Evolutionary conservation across 306 rosid genomes (phyloP).

Genomic region (Begonia fuchsioides): DNA sequence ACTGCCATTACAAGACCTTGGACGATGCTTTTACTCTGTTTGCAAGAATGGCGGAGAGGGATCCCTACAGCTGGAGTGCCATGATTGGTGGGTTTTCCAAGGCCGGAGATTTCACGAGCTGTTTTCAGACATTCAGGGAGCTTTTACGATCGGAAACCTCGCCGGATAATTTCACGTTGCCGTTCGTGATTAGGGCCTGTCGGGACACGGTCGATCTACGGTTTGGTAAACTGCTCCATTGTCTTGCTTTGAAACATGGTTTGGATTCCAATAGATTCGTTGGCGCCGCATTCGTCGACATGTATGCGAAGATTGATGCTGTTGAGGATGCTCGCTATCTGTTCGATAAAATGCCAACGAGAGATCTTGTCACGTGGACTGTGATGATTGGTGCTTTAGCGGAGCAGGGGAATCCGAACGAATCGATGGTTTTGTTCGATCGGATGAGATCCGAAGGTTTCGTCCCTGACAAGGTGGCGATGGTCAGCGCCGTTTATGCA

Average conservation of each 20-base stretch:
- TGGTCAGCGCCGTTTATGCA: conserved; percentile 54
- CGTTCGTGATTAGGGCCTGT: conserved; percentile 45
- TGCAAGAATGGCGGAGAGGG: conserved; percentile 26
- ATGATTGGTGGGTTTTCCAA: conserved; percentile 62
- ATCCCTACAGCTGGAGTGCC: conserved; percentile 46
- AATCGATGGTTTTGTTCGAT: conserved; percentile 58
- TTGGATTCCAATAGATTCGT: conserved; percentile 35
- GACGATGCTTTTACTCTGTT: conserved; percentile 37
- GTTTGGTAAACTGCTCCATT: conserved; percentile 44
- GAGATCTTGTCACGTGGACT: conserved; percentile 56
- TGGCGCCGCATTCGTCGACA: conserved; percentile 49
- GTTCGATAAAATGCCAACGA: conserved; percentile 45
- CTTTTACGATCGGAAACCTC: conserved; percentile 22
- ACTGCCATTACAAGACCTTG: too few relatives aligned
- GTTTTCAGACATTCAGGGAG: conserved; percentile 48
- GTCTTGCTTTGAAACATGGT: conserved; percentile 34
- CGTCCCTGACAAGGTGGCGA: conserved; percentile 49
- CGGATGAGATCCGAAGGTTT: conserved; percentile 51
- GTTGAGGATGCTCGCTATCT: conserved; percentile 34
- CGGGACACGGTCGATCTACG: conserved; percentile 32
- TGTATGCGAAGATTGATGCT: conserved; percentile 45
- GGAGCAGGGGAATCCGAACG: conserved; percentile 29
- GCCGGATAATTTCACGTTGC: conserved; percentile 51
- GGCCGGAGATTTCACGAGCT: conserved; percentile 27
- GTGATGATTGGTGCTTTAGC: conserved; percentile 61